Conservation (phyloP, 495 filamentous ascomycete species). For the Aspergillus cavernicola region DNA sequence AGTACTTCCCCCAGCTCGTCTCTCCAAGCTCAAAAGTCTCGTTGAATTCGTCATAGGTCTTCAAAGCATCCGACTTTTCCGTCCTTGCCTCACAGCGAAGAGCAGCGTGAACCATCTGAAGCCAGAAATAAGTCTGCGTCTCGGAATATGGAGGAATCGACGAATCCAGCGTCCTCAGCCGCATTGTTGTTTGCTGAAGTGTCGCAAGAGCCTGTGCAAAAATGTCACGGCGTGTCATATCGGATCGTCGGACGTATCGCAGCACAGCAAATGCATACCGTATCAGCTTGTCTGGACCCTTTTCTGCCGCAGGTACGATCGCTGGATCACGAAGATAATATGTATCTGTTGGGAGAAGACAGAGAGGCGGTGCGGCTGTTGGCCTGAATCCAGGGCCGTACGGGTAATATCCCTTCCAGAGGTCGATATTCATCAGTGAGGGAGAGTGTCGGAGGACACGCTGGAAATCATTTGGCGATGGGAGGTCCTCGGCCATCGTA, state of each 20-base stretch:
- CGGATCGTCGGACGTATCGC: not conserved
- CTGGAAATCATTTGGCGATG: not conserved
- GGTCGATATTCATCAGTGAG: not conserved
- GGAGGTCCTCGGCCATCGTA: not conserved
- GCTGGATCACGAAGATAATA: not conserved
- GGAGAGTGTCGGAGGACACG: not conserved
- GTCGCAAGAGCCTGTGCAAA: not conserved
- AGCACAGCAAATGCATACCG: not conserved
- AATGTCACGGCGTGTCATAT: not conserved
- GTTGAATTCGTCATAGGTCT: not conserved
- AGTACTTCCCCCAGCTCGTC: not conserved
- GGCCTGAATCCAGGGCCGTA: not conserved
- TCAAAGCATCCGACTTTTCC: too few relatives aligned
- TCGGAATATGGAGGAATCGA: not conserved
- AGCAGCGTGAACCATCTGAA: not conserved
- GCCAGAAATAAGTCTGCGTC: constrained; percentile 4
- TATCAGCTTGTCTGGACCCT: not conserved
- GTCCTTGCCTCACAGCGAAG: too few relatives aligned
- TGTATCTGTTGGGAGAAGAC: not conserved
- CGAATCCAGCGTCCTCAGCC: not conserved
- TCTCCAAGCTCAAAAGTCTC: not conserved
- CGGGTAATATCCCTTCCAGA: not conserved
- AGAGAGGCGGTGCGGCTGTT: not conserved
- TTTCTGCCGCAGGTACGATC: not conserved
- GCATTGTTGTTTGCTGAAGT: not conserved